Evolutionary conservation across 1,284 basidiomycete species (phyloP), one percentile per base, ranked within the genome.

Genomic region (Trametes pubescens): DNA sequence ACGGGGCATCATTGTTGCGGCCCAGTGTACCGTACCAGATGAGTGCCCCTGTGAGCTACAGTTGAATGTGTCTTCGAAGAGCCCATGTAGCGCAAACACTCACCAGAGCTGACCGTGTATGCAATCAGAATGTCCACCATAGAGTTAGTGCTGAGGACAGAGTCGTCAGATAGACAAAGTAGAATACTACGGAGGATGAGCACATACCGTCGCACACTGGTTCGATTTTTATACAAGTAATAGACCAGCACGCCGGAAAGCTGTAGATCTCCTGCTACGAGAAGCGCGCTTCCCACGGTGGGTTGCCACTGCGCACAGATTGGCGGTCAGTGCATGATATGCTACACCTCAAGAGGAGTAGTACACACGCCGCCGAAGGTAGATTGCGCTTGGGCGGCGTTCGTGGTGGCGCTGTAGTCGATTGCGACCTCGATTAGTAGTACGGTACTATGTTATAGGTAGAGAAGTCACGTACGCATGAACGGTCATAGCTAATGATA

Each of bases 121-220:
- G 29, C 40, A 13, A 57, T 57, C 5, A 57, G 34, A 18, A 48
- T 34, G 46, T 57, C 55, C 21, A 57, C 46, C 55, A 57, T 57
- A 21, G 44, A 37, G 35, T 47, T 57, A 1, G 55, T 57, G 22
- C 55, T 57, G 14, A 8, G 29, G 13, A 37, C 16, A 4, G 3
- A 13, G 13, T 22, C 6, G 24, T 32, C 24, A 29, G 24, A 37
- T 8, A n/a, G 35, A 40, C 37, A 22, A 16, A 26, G 22, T 4
- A 43, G 14, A 40, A 22, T 24, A 13, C 29, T 38, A 21, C 18
- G 29, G 24, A 38, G 7, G 38, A 24, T 16, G 9, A 24, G 4
- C n/a, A 51, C 49, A 11, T 35, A 51, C 49, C 49, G 49, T 16
- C 26, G 3, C 2, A 51, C n/a, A 11, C 49, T 32, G 7, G 49